Conservation (phyloP, 257 asterid species). For the Scutellaria barbata region DNA sequence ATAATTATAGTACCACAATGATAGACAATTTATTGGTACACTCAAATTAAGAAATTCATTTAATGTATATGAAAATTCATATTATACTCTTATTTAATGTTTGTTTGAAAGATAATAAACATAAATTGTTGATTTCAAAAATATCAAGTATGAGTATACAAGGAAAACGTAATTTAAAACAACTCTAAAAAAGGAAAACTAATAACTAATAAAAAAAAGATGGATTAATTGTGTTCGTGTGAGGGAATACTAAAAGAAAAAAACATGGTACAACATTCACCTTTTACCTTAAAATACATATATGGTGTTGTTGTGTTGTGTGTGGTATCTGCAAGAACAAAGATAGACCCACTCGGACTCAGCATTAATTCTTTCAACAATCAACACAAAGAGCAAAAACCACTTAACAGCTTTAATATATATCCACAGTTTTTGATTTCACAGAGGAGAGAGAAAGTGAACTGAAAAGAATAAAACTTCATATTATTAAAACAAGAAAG, state of each 20-base stretch:
- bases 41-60: neutral
- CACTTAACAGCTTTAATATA: neutral
- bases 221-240: too few relatives aligned
- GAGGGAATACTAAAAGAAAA: too few relatives aligned
- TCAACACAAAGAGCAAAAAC: neutral
- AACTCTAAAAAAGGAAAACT: too few relatives aligned
- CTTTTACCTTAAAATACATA: neutral
- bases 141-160: too few relatives aligned
- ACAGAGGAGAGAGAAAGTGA: conserved; percentile 3
- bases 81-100: too few relatives aligned
- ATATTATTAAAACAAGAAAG: conserved; percentile 41
- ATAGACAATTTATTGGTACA: too few relatives aligned
- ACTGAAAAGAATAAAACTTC: conserved; percentile 31
- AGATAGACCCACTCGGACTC: conserved; percentile 9
- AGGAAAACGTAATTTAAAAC: too few relatives aligned
- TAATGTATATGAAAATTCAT: neutral
- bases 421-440: neutral
- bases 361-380: conserved; percentile 22
- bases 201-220: too few relatives aligned
- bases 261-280: too few relatives aligned
- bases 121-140: too few relatives aligned
- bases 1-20: too few relatives aligned
- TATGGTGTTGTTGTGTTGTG: neutral
- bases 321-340: neutral
- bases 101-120: too few relatives aligned